Evolutionary conservation across 768 basidiomycete species (phyloP), one percentile per base, ranked within the genome.

Genomic region (Scleroderma citrinum): DNA sequence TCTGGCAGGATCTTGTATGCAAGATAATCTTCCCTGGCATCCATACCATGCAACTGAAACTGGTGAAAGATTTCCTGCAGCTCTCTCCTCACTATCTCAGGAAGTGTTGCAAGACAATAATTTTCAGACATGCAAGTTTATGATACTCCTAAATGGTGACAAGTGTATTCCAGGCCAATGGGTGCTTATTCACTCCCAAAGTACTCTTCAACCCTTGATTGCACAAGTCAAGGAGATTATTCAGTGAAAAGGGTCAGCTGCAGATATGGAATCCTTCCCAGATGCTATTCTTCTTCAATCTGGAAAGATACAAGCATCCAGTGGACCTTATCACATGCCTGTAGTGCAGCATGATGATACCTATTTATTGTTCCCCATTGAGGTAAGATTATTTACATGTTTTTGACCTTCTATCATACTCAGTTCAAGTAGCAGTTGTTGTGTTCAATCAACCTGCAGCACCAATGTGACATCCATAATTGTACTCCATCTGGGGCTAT

Each of bases 401-500:
- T 29, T 29, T 29, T 29, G 26, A 24, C 21, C 3, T 14, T 14
- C 14, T 21, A 24, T 32, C 7, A 34, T 43, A n/a, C 36, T 37
- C 4, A 37, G 4, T 16, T 37, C 7, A 4, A 37, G 13, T 46
- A 58, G 56, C 44, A 53, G 26, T 37, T 58, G 7, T 19, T 49
- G 12, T 60, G 57, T 50, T 46, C 53, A 2, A 37, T 57, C 24
- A 60, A 60, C 48, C 47, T 60, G 5, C 57, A 60, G 32, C 57
- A 56, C 46, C 51, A 52, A 43, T 60, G 59, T 45, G 44, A 41
- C 2, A 50, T 48, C 13, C 48, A 56, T 31, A 42, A 48, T 11
- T 60, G 57, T 26, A n/a, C 36, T 29, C 5, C 26, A 29, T 29
- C 26, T 5, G 26, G 8, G 26, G 26, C 26, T 5, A 29, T 4